Evolutionary conservation across 1,139 yeast genomes (phyloP).

Genomic region (Candida tetrigidarum): DNA sequence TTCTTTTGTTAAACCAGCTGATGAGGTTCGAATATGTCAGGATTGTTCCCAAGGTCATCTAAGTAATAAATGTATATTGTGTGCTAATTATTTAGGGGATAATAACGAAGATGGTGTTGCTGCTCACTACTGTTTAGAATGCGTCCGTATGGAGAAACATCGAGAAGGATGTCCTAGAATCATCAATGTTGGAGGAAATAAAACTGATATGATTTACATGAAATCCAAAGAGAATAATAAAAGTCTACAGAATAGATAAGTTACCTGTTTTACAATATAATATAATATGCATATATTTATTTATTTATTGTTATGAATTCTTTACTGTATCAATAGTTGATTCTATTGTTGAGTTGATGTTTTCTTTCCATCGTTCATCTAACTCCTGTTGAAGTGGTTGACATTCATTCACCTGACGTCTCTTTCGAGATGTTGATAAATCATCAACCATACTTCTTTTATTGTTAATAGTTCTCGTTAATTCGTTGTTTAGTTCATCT

Average conservation of each 20-base stretch:
- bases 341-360: conserved; percentile 41
- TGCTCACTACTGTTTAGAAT: conserved; percentile 87
- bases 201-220: conserved; percentile 70
- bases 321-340: conserved; percentile 23
- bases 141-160: conserved; percentile 79
- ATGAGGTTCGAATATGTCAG: conserved; percentile 78
- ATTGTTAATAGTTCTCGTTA: conserved; percentile 19
- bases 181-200: conserved; percentile 76
- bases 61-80: conserved; percentile 70
- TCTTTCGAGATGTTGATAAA: conserved; percentile 31
- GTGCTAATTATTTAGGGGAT: conserved; percentile 61
- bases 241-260: conserved; percentile 8
- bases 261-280: no score
- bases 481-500: conserved; percentile 17
- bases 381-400: conserved; percentile 41
- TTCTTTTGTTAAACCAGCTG: conserved; percentile 77
- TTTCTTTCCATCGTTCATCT: conserved; percentile 43
- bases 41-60: conserved; percentile 81
- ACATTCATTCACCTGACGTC: conserved; percentile 37
- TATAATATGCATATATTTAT: background rate
- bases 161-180: conserved; percentile 95
- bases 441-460: conserved; percentile 39
- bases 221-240: conserved; percentile 27
- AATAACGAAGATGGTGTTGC: conserved; percentile 47
- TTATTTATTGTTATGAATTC: background rate